phyloP scores from a whole-genome alignment of 2,329 filamentous ascomycete genomes.

The Aspergillus vadensis region DNA sequence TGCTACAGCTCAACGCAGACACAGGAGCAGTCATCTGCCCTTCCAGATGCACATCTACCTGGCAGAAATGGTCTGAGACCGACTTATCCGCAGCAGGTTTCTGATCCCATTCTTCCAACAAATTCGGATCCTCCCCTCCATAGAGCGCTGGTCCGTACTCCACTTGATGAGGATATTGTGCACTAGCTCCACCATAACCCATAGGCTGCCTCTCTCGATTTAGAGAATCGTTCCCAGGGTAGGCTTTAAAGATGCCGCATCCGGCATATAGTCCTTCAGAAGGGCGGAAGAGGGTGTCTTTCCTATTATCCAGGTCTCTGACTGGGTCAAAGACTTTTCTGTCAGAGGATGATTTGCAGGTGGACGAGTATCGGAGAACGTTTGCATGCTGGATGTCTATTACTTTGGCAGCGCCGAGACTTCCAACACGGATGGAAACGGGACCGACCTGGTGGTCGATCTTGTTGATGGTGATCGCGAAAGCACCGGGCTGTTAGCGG shows the following conservation, averaged over 20 bases:
- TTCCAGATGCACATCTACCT: conserved; percentile 42
- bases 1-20: background rate
- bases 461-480: conserved; percentile 59
- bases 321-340: background rate
- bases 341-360: conserved; percentile 11
- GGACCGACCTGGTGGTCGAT: conserved; percentile 57
- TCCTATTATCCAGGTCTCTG: too few relatives aligned
- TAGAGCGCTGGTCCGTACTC: too few relatives aligned
- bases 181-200: too few relatives aligned
- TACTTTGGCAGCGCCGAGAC: conserved; percentile 59
- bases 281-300: too few relatives aligned
- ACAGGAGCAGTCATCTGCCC: conserved; percentile 16
- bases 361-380: conserved; percentile 57
- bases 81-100: too few relatives aligned
- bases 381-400: conserved; percentile 64
- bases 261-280: too few relatives aligned
- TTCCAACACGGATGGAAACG: conserved; percentile 62
- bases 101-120: background rate
- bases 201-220: too few relatives aligned
- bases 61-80: conserved; percentile 33
- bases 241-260: too few relatives aligned
- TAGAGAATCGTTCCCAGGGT: too few relatives aligned
- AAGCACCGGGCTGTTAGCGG: conserved; percentile 51
- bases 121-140: conserved; percentile 21
- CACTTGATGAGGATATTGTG: too few relatives aligned